These are phyloP conservation scores for Dimocarpus longan DNA, from an alignment of 345 rosid species.

Conservation along the genomic window DNA sequence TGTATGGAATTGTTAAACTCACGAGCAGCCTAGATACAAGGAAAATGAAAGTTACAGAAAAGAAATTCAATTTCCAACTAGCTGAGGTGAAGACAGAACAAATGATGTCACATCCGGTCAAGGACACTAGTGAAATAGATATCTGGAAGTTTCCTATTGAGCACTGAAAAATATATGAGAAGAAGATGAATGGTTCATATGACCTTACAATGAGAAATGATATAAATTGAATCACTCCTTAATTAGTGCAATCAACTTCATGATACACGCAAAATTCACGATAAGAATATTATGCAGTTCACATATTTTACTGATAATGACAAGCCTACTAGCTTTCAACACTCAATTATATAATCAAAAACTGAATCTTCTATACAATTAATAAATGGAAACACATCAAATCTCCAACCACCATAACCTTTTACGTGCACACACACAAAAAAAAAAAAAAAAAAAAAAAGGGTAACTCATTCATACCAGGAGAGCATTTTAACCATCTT, in stretches of 20 bases:
- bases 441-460: too few relatives aligned
- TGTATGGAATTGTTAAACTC: conserved; percentile 57
- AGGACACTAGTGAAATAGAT: background rate
- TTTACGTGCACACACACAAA: conserved; percentile 4
- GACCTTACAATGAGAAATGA: background rate
- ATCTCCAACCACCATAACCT: background rate
- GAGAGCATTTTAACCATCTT: background rate
- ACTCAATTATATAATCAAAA: background rate
- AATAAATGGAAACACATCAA: background rate
- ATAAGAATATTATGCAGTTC: background rate
- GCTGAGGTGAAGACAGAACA: background rate
- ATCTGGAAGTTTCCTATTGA: background rate
- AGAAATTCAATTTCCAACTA: background rate
- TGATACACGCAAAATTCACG: background rate
- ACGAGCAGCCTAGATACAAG: conserved; percentile 63
- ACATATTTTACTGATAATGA: background rate
- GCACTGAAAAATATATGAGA: background rate
- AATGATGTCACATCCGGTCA: background rate
- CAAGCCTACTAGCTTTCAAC: background rate
- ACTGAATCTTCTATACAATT: background rate
- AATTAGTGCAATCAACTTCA: background rate
- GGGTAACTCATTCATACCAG: conserved; percentile 7
- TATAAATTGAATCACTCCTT: background rate
- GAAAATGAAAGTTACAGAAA: background rate
- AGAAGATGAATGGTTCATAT: background rate